phyloP scores from a whole-genome alignment of 2,329 filamentous ascomycete genomes.

The Trichoderma oligosporum region DNA sequence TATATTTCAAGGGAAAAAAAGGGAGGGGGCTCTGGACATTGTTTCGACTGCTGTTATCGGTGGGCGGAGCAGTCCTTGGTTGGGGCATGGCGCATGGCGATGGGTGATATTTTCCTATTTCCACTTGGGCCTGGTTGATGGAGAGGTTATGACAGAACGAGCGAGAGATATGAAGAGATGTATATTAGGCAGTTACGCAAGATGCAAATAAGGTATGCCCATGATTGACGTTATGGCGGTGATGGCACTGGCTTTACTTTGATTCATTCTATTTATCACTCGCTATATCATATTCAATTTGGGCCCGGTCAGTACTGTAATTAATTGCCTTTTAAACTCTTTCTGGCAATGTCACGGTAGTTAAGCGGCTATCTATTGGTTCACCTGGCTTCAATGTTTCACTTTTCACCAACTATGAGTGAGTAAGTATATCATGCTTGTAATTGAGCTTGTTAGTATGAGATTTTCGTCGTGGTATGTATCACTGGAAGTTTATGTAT shows the following conservation, averaged over 20 bases:
- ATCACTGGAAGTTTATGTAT: too few species aligned
- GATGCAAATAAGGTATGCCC: slow-evolving; percentile 16
- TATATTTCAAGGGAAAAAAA: slow-evolving; percentile 19
- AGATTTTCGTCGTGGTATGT: too few species aligned
- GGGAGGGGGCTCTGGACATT: slow-evolving; percentile 17
- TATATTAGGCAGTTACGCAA: slow-evolving; percentile 19
- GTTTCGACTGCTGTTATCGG: slow-evolving; percentile 18
- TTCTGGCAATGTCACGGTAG: too few species aligned
- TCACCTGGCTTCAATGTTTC: too few species aligned
- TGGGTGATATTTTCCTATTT: slow-evolving; percentile 17
- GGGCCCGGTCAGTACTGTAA: too few species aligned
- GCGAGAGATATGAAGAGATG: slow-evolving; percentile 14
- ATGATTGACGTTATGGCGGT: slow-evolving; percentile 5
- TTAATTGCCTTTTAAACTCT: too few species aligned
- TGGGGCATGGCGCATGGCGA: slow-evolving; percentile 21
- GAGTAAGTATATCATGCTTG: too few species aligned
- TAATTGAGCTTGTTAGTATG: too few species aligned
- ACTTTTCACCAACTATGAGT: too few species aligned
- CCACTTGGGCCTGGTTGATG: slow-evolving; percentile 15
- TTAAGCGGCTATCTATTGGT: too few species aligned
- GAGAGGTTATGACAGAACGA: slow-evolving; percentile 12
- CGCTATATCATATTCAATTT: too few species aligned
- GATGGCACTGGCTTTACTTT: slow-evolving; percentile 2
- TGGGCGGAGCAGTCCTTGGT: slow-evolving; percentile 21
- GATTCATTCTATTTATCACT: not conserved